Evolutionary conservation across 139 green algal genomes (phyloP).

Genomic region (Desmodesmus armatus): DNA sequence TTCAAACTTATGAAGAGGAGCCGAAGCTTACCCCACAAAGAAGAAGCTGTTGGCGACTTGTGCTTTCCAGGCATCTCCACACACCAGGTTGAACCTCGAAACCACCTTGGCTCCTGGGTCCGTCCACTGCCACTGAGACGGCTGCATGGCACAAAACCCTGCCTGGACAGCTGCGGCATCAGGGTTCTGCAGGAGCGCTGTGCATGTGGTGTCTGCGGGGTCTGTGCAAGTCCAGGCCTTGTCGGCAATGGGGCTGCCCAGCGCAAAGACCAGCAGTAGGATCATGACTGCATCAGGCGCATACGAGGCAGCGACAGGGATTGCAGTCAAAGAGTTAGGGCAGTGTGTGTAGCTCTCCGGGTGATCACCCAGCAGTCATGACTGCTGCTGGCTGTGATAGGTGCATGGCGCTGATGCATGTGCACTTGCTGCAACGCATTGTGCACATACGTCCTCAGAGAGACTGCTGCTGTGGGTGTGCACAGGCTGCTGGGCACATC

Average conservation of each 20-base stretch:
- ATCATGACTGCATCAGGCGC: conserved; percentile 50
- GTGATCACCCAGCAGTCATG: no score
- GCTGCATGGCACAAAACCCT: conserved; percentile 22
- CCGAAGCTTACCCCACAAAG: conserved; percentile 76
- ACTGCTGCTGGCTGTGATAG: no score
- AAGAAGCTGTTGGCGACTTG: conserved; percentile 65
- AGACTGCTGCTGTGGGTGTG: no score
- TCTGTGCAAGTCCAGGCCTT: conserved; percentile 21
- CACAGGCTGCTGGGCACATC: no score
- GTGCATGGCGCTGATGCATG: background rate
- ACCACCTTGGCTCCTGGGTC: conserved; percentile 34
- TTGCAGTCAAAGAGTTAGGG: no score
- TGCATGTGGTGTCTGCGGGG: conserved; percentile 8
- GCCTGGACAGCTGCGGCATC: background rate
- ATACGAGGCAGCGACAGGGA: no score
- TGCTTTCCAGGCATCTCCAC: conserved; percentile 54
- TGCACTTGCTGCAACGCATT: no score
- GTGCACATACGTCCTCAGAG: no score
- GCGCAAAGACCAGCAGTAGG: conserved; percentile 54
- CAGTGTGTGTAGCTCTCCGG: no score
- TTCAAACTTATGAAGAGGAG: no score
- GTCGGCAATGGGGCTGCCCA: conserved; percentile 21
- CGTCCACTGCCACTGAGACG: conserved; percentile 22
- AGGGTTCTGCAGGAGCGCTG: background rate
- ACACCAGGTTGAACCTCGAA: conserved; percentile 74